A percentile compares a stretch with the other conserved stretches of the same genome.
phyloP scores from a whole-genome alignment of 345 rosid species.

The Heritiera fomes region DNA sequence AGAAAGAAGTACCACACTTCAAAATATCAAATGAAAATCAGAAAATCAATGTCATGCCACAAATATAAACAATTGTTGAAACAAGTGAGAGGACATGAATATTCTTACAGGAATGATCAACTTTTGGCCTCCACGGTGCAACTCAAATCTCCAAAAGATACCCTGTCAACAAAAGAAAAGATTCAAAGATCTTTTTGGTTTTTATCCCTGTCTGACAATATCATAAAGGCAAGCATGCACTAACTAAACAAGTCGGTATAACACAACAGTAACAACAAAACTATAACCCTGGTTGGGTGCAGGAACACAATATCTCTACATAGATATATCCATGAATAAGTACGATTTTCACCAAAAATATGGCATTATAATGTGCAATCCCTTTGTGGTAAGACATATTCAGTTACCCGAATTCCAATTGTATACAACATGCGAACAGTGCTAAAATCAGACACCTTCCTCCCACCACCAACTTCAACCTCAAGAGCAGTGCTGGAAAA shows the following conservation, averaged over 20 bases:
- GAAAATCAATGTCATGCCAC: not conserved
- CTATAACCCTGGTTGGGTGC: not conserved
- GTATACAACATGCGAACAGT: constrained; percentile 74
- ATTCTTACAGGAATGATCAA: constrained; percentile 80
- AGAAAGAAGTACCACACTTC: not conserved
- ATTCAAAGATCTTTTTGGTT: constrained; percentile 2
- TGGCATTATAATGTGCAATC: not conserved
- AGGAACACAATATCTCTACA: not conserved
- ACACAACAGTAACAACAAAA: constrained; percentile 1
- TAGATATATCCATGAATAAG: not conserved
- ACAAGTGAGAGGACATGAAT: constrained; percentile 23
- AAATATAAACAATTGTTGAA: constrained; percentile 2
- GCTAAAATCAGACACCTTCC: constrained; percentile 85
- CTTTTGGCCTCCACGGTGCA: constrained; percentile 84
- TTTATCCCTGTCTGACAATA: not conserved
- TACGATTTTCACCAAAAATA: not conserved
- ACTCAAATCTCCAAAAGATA: constrained; percentile 84
- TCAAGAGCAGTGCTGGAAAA: constrained; percentile 73
- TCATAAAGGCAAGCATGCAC: not conserved
- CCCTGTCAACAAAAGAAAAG: constrained; percentile 55
- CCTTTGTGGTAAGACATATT: not conserved
- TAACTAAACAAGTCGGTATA: not conserved
- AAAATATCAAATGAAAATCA: constrained; percentile 7
- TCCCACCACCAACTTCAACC: constrained; percentile 92
- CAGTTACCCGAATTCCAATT: constrained; percentile 78